Percentiles rank a stretch among this genome's conserved stretches.
phyloP scores from a whole-genome alignment of 495 filamentous ascomycete species.

The Penicillium odoratum region DNA sequence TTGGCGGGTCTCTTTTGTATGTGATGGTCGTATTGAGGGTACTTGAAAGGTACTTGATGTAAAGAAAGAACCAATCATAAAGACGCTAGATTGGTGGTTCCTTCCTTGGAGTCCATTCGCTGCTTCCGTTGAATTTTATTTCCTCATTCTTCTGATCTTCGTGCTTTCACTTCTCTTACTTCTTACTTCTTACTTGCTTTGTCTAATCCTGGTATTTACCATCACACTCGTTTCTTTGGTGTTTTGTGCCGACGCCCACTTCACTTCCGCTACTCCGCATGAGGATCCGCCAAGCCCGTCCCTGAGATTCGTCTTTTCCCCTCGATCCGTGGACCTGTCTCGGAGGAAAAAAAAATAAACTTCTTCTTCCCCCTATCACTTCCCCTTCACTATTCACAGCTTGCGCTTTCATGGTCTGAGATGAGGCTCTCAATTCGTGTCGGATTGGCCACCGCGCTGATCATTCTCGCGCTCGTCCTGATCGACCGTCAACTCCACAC shows the following conservation, averaged over 20 bases:
- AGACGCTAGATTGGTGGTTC: background rate
- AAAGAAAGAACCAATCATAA: background rate
- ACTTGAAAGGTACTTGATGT: background rate
- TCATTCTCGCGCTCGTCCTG: constrained; percentile 36
- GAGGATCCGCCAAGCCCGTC: constrained; percentile 6
- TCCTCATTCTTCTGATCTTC: constrained; percentile 1
- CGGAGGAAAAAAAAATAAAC: constrained; percentile 4
- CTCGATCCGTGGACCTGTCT: constrained; percentile 4
- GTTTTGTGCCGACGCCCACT: background rate
- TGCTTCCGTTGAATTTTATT: background rate
- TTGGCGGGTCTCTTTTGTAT: background rate
- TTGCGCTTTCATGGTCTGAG: constrained; percentile 35
- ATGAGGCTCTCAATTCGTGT: constrained; percentile 45
- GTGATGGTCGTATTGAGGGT: background rate
- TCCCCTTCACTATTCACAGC: constrained; percentile 1
- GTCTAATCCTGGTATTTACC: background rate
- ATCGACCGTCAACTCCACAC: constrained; percentile 36
- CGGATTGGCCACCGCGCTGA: constrained; percentile 33
- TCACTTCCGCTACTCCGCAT: constrained; percentile 1
- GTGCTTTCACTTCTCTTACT: background rate
- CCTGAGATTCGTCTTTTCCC: constrained; percentile 3
- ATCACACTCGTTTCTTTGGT: background rate
- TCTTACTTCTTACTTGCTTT: background rate
- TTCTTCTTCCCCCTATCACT: constrained; percentile 10
- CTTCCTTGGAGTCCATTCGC: background rate